Evolutionary conservation across 192 early-diverging fungal genomes (phyloP).

Genomic region (Tieghemiomyces parasiticus): DNA sequence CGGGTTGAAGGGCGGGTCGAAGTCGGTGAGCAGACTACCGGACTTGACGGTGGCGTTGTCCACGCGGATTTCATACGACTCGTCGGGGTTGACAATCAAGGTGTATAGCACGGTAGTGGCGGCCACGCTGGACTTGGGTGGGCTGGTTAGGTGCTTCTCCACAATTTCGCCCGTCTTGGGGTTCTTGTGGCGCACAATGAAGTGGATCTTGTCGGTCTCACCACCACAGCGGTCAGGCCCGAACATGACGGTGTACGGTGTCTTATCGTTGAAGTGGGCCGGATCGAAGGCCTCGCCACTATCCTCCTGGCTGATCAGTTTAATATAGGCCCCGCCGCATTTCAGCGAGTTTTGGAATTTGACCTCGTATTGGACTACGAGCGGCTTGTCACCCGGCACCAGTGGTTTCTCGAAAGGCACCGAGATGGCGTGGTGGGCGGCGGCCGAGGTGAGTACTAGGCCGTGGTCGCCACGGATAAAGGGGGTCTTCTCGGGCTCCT

Average conservation of each 20-base stretch:
- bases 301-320: constrained; percentile 47
- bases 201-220: constrained; percentile 78
- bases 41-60: constrained; percentile 45
- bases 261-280: constrained; percentile 59
- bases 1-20: constrained; percentile 77
- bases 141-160: constrained; percentile 68
- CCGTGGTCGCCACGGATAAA: constrained; percentile 55
- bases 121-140: constrained; percentile 50
- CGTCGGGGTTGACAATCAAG: constrained; percentile 64
- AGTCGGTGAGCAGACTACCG: constrained; percentile 63
- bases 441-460: constrained; percentile 63
- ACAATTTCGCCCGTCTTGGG: constrained; percentile 62
- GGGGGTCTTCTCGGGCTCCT: constrained; percentile 39
- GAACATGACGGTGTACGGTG: constrained; percentile 86
- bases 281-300: constrained; percentile 38
- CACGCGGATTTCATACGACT: constrained; percentile 63
- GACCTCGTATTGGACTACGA: constrained; percentile 84
- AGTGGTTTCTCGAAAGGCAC: constrained; percentile 49
- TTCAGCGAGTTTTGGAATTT: constrained; percentile 48
- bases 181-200: constrained; percentile 87
- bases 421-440: constrained; percentile 80
- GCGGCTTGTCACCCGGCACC: constrained; percentile 51
- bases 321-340: constrained; percentile 90
- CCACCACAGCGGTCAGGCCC: constrained; percentile 89
- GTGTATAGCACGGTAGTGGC: constrained; percentile 66